Base-by-base conservation (phyloP, 306 rosid genomes). In the Pyrus bretschneideri region DNA sequence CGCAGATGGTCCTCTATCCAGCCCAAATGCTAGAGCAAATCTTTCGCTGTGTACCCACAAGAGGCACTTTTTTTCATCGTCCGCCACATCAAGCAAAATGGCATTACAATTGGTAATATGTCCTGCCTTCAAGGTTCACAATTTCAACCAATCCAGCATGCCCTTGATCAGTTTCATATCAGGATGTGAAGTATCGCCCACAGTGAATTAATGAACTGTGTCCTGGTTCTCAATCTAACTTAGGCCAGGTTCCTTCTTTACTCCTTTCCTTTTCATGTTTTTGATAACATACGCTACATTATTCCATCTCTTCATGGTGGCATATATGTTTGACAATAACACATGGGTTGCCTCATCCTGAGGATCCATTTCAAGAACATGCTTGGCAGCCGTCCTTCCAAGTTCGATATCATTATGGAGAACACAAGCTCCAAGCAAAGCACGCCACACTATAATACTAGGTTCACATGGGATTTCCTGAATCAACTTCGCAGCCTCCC, bases 141-240 rank as follows among this genome's bases (percentile, higher is more conserved):
- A 81, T 63, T 90, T 85, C 87, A 91, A 82, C 69, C 78, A 80
- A 76, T 87, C 92, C 45, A 91, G 88, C 87, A 89, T 90, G 64
- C 77, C 85, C 27, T 72, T 84, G 66, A 93, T 90, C 46, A 88
- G 84, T 81, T 67, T 78, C 69, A 77, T 66, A 58, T 93, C 93
- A 17, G 96, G 88, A 85, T 93, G 97, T 29, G 86, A 88, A 63
- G 86, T 80, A 72, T 85, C 92, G 29, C 91, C 90, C 33, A 91
- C 89, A 52, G 82, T 27, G 79, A 93, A 93, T 57, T 83, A 80
- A 83, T 93, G 93, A 70, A 79, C 82, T 9, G 57, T 86, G 73
- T 86, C 91, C 85, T 81, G 88, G 78, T 64, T 88, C 83, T 88
- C 97, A 45, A 93, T 79, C 98, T 97, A 91, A 82, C 97, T 93